Conservation (phyloP, 1,284 basidiomycete species). For the Marasmius sp. region DNA sequence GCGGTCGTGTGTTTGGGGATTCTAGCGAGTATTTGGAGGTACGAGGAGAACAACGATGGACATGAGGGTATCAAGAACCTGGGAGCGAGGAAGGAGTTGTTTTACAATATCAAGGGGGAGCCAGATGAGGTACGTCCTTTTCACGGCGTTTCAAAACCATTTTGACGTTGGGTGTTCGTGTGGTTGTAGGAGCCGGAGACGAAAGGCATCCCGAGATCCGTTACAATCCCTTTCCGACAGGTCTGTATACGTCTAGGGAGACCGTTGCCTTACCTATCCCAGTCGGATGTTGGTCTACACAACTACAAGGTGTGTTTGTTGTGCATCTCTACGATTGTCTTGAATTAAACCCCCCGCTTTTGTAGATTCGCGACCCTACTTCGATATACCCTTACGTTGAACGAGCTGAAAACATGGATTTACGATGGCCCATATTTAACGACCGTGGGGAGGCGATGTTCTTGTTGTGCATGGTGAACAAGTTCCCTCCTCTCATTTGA, state of each 20-base stretch:
- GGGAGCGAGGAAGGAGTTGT: background rate
- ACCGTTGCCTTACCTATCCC: constrained; percentile 12
- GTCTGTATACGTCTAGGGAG: constrained; percentile 10
- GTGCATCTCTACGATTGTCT: background rate
- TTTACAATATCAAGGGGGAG: constrained; percentile 11
- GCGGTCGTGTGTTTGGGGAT: constrained; percentile 13
- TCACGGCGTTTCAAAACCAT: background rate
- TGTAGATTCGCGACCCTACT: constrained; percentile 13
- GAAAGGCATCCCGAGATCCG: constrained; percentile 8
- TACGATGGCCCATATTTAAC: constrained; percentile 13
- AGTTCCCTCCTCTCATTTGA: background rate
- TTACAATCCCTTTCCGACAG: constrained; percentile 11
- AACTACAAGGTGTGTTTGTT: constrained; percentile 10
- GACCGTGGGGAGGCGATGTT: constrained; percentile 13
- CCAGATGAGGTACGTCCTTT: constrained; percentile 2
- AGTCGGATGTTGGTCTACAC: constrained; percentile 12
- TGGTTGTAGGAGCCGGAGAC: constrained; percentile 12
- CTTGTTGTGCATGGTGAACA: constrained; percentile 10
- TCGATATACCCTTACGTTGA: constrained; percentile 9
- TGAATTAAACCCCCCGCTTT: background rate
- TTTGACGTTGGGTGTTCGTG: background rate
- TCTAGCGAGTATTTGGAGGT: constrained; percentile 13
- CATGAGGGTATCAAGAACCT: constrained; percentile 10
- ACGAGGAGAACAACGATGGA: constrained; percentile 12
- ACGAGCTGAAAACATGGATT: constrained; percentile 12